Percentiles rank a stretch among this genome's conserved stretches.
Conservation (phyloP, 805 yeast genomes). For the Saturnispora besseyi region DNA sequence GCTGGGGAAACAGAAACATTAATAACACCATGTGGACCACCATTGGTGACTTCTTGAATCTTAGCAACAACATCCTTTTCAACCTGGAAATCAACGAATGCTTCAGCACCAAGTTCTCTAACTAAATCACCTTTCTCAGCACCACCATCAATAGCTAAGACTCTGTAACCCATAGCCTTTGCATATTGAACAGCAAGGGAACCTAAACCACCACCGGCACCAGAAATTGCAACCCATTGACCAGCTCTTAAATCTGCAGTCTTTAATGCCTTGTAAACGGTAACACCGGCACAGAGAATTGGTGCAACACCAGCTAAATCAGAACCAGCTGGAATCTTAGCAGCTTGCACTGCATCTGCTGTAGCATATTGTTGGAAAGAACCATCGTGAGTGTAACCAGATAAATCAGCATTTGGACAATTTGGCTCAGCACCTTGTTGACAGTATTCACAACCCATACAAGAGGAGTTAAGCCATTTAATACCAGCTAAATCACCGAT, state of each 20-base stretch:
- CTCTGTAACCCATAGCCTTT: constrained; percentile 65
- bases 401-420: constrained; percentile 61
- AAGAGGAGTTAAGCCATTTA: constrained; percentile 77
- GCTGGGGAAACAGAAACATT: constrained; percentile 52
- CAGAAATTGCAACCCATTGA: constrained; percentile 70
- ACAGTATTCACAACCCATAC: constrained; percentile 72
- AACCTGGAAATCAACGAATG: constrained; percentile 45
- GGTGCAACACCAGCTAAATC: constrained; percentile 75
- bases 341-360: constrained; percentile 83
- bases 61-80: constrained; percentile 35
- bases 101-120: constrained; percentile 53
- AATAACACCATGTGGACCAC: constrained; percentile 61
- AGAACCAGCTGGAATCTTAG: constrained; percentile 62
- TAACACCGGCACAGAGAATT: constrained; percentile 84
- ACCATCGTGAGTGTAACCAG: constrained; percentile 87
- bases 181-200: constrained; percentile 72
- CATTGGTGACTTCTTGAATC: constrained; percentile 35
- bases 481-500: constrained; percentile 78
- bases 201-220: constrained; percentile 82
- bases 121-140: constrained; percentile 50
- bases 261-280: constrained; percentile 85
- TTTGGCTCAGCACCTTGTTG: constrained; percentile 57
- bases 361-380: constrained; percentile 87
- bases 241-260: constrained; percentile 70
- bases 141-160: constrained; percentile 70